These are phyloP conservation scores for Pythium periplocum DNA, from an alignment of 352 stramenopile species.

Conservation along the genomic window DNA sequence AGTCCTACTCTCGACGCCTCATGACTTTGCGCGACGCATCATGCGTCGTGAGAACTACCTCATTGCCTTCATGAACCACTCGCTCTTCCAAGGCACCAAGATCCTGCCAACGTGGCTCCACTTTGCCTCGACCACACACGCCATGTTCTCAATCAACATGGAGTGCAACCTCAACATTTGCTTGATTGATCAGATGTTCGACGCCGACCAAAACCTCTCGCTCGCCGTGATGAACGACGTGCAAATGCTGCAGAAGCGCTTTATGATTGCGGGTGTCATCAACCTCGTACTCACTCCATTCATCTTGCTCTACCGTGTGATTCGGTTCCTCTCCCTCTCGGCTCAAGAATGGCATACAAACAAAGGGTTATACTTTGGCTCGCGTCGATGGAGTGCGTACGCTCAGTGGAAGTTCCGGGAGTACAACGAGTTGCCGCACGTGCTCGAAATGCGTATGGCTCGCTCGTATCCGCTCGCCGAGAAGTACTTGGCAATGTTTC, in stretches of 20 bases:
- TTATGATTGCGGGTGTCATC: slow-evolving; percentile 91
- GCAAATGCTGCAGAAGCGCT: slow-evolving; percentile 88
- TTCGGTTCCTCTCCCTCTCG: slow-evolving; percentile 97
- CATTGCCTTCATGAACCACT: slow-evolving; percentile 96
- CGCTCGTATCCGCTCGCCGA: slow-evolving; percentile 90
- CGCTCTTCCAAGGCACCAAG: slow-evolving; percentile 88
- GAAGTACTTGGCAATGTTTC: slow-evolving; percentile 94
- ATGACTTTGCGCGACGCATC: slow-evolving; percentile 94
- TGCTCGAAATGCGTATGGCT: slow-evolving; percentile 92
- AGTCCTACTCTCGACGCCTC: slow-evolving; percentile 59
- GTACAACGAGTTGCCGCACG: slow-evolving; percentile 98
- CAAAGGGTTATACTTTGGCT: slow-evolving; percentile 91
- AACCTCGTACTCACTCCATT: slow-evolving; percentile 96
- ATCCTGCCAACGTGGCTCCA: slow-evolving; percentile 68
- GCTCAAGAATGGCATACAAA: slow-evolving; percentile 94
- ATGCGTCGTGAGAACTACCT: slow-evolving; percentile 99
- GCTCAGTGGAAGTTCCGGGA: slow-evolving; percentile 93
- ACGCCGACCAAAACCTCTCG: slow-evolving; percentile 64
- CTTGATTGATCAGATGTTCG: slow-evolving; percentile 97
- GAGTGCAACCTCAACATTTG: slow-evolving; percentile 96
- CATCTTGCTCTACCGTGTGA: slow-evolving; percentile 94
- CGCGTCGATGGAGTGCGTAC: slow-evolving; percentile 90
- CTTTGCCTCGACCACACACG: slow-evolving; percentile 66
- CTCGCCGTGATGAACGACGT: slow-evolving; percentile 91
- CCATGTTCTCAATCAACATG: slow-evolving; percentile 87